Percentiles rank a stretch among this genome's conserved stretches.
Evolutionary conservation across 345 rosid genomes (phyloP).

Genomic region (Citrus sp.): DNA sequence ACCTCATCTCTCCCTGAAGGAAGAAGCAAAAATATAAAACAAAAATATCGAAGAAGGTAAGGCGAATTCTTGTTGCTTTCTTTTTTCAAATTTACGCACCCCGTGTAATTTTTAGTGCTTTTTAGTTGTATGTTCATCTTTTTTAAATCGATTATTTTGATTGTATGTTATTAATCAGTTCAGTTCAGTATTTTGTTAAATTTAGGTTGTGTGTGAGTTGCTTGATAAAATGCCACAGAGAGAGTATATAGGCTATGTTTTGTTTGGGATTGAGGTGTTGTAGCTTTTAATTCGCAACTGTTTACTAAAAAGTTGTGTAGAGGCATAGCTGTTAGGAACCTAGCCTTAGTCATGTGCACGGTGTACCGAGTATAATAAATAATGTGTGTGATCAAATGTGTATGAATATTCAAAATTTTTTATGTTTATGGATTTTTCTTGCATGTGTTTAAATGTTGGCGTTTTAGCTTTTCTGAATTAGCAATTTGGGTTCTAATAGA

Average conservation of each 20-base stretch:
- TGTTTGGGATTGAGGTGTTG: not conserved
- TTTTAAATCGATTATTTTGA: not conserved
- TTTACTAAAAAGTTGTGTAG: not conserved
- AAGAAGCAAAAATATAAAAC: not conserved
- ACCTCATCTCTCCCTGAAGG: not conserved
- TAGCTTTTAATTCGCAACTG: not conserved
- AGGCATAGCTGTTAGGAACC: not conserved
- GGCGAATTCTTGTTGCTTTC: not conserved
- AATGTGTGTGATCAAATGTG: not conserved
- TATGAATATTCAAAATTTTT: no score
- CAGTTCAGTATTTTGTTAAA: not conserved
- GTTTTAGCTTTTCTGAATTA: not conserved
- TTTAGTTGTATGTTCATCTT: not conserved
- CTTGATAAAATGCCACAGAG: slow-evolving; percentile 2
- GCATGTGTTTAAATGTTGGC: not conserved
- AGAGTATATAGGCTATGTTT: not conserved
- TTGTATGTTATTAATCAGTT: not conserved
- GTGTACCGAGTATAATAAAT: not conserved
- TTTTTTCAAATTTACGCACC: not conserved
- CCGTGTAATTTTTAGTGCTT: not conserved
- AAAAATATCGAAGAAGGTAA: not conserved
- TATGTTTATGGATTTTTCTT: not conserved
- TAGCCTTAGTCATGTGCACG: not conserved
- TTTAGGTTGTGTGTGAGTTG: not conserved
- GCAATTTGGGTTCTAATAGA: not conserved